A percentile compares a stretch with the other conserved stretches of the same genome.
Conservation (phyloP, 106 monocot species). For the Dendrobium officinale region DNA sequence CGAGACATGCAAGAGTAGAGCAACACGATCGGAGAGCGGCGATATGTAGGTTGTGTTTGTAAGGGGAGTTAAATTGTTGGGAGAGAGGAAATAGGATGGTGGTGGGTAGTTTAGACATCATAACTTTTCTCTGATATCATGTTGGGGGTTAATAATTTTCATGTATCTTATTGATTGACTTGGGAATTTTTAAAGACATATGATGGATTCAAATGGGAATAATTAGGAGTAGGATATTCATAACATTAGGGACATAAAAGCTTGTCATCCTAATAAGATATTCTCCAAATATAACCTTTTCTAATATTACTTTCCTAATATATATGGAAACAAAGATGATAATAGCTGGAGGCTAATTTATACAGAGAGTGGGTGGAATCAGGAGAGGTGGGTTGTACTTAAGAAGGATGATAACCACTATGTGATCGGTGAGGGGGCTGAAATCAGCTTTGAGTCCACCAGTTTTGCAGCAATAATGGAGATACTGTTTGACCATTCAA, state of each 20-base stretch:
- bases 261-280: background rate
- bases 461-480: no score
- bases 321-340: background rate
- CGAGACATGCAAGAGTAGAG: background rate
- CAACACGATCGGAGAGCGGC: background rate
- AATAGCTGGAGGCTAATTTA: no score
- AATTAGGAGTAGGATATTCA: background rate
- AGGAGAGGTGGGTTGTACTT: no score
- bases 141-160: background rate
- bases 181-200: no score
- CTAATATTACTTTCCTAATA: background rate
- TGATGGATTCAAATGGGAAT: background rate
- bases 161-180: background rate
- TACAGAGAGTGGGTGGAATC: no score
- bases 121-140: background rate
- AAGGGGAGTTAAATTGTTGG: background rate
- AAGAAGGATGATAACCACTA: no score
- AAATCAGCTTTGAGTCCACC: no score
- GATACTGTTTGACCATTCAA: no score
- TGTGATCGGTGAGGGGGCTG: no score
- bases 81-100: background rate
- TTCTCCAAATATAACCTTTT: background rate
- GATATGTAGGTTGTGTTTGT: background rate
- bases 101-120: background rate
- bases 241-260: background rate